A percentile compares a stretch with the other conserved stretches of the same genome.
phyloP scores from a whole-genome alignment of 495 filamentous ascomycete genomes.

The Penicillium lagena region DNA sequence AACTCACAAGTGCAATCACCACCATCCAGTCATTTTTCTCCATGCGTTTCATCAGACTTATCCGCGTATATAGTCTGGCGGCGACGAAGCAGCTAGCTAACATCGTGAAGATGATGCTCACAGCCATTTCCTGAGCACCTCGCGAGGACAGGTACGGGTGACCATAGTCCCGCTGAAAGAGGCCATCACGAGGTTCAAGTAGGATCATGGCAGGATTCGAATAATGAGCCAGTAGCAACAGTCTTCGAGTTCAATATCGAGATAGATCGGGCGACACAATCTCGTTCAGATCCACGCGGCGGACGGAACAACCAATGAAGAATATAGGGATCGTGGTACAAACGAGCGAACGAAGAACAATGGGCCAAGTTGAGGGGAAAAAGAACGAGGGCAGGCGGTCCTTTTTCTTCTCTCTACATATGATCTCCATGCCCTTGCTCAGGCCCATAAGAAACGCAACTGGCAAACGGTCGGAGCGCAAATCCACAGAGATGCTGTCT shows the following conservation, averaged over 20 bases:
- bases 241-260: neutral
- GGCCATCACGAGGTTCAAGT: conserved; percentile 5
- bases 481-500: conserved; percentile 16
- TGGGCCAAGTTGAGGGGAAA: neutral
- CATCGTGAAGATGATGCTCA: conserved; percentile 31
- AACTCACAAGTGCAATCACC: conserved; percentile 29
- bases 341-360: conserved; percentile 6
- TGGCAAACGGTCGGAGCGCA: conserved; percentile 7
- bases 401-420: conserved; percentile 1
- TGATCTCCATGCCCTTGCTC: neutral
- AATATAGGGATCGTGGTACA: neutral
- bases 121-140: conserved; percentile 21
- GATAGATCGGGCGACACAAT: neutral
- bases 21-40: conserved; percentile 42
- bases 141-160: conserved; percentile 16
- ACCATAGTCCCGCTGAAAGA: conserved; percentile 11
- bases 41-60: conserved; percentile 27
- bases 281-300: neutral
- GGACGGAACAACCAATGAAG: neutral
- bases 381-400: neutral
- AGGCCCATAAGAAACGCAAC: conserved; percentile 11
- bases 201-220: conserved; percentile 4
- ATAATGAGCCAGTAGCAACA: too few species aligned
- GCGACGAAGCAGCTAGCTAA: conserved; percentile 30
- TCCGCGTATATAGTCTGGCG: conserved; percentile 32